phyloP scores from a whole-genome alignment of 2,329 filamentous ascomycete species.

The Sporothrix sp. region DNA sequence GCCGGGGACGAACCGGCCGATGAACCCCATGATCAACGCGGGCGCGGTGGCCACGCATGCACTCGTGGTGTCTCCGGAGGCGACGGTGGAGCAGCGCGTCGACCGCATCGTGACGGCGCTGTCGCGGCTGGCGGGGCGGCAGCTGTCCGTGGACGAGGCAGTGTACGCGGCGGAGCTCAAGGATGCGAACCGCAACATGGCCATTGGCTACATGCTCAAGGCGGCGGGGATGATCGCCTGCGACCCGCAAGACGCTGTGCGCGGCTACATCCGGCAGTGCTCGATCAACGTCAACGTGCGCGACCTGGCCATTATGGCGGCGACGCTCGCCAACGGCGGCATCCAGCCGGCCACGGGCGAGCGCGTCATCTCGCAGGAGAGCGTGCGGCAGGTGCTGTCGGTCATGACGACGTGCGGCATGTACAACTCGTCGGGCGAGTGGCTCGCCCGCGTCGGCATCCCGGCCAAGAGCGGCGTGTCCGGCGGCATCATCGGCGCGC shows the following conservation, averaged over 20 bases:
- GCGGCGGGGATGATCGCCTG: not conserved
- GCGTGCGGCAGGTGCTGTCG: slow-evolving; percentile 4
- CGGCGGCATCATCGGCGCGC: slow-evolving; percentile 2
- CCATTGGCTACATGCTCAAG: slow-evolving; percentile 5
- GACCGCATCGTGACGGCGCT: not conserved
- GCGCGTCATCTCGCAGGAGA: not conserved
- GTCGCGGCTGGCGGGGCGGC: not conserved
- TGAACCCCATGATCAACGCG: slow-evolving; percentile 7
- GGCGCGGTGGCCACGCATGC: not conserved
- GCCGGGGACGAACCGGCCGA: slow-evolving; percentile 1
- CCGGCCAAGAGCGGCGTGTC: slow-evolving; percentile 6
- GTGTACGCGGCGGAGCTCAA: slow-evolving; percentile 3
- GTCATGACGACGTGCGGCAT: slow-evolving; percentile 7
- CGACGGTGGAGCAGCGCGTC: not conserved
- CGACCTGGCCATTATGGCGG: slow-evolving; percentile 4
- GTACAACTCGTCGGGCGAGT: slow-evolving; percentile 5
- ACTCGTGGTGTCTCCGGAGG: not conserved
- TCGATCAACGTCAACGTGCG: slow-evolving; percentile 6
- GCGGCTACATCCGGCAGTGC: slow-evolving; percentile 4
- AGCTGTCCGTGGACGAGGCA: not conserved
- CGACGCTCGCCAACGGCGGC: not conserved
- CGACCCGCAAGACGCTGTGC: slow-evolving; percentile 1
- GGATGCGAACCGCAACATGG: slow-evolving; percentile 5
- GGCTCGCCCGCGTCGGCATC: slow-evolving; percentile 3
- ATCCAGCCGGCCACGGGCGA: not conserved